Evolutionary conservation across 495 filamentous ascomycete species (phyloP).

Genomic region (Tirmania nivea): DNA sequence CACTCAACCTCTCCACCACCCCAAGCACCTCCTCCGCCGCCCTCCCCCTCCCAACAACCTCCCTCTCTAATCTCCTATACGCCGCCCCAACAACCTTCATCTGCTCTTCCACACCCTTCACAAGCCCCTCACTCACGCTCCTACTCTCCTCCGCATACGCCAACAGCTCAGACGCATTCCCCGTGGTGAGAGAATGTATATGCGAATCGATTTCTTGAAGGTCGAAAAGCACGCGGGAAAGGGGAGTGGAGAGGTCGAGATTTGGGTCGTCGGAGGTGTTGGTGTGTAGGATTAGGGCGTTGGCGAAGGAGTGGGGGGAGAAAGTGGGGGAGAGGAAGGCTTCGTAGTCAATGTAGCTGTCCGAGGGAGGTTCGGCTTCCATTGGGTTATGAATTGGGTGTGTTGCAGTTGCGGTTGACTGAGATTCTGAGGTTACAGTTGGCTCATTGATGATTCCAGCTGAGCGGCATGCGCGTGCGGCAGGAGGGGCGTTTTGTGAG

Average conservation of each 20-base stretch:
- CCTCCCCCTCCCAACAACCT: slow-evolving; percentile 78
- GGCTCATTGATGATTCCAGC: no score
- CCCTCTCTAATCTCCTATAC: slow-evolving; percentile 80
- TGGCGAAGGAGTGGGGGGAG: slow-evolving; percentile 39
- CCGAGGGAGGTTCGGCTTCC: no score
- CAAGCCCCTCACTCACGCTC: slow-evolving; percentile 61
- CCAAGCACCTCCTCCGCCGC: slow-evolving; percentile 87
- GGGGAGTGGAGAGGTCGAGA: slow-evolving; percentile 43
- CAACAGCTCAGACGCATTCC: slow-evolving; percentile 35
- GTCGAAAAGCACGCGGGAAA: slow-evolving; percentile 66
- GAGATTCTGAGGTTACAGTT: no score
- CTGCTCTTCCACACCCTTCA: slow-evolving; percentile 79
- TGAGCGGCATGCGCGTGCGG: no score
- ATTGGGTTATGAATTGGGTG: no score
- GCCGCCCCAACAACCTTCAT: slow-evolving; percentile 93
- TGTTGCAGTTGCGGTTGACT: no score
- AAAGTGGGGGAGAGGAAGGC: slow-evolving; percentile 42
- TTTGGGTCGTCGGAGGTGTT: slow-evolving; percentile 47
- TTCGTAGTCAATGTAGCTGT: slow-evolving; percentile 44
- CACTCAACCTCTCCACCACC: slow-evolving; percentile 63
- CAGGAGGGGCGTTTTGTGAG: no score
- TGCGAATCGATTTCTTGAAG: slow-evolving; percentile 93
- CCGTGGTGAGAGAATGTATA: slow-evolving; percentile 72
- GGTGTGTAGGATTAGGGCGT: slow-evolving; percentile 38
- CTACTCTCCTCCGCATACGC: slow-evolving; percentile 48